These are phyloP conservation scores for Physcomitrium patens DNA, from an alignment of 225 moss, liverwort and hornwort species.

Conservation along the genomic window DNA sequence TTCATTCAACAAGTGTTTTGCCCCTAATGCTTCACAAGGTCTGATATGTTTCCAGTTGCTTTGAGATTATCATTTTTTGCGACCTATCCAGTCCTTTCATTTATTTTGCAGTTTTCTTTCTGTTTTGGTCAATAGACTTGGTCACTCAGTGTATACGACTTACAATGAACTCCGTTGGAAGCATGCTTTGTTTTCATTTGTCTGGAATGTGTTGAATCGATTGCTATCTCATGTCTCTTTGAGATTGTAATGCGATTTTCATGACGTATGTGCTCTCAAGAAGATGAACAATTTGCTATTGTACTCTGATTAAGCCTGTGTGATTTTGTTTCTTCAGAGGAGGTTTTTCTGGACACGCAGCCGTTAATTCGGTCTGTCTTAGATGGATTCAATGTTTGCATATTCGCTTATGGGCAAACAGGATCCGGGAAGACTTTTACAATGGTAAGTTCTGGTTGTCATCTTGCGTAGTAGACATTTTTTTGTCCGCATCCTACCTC, in stretches of 20 bases:
- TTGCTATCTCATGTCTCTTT: background rate
- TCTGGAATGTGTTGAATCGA: background rate
- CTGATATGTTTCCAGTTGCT: background rate
- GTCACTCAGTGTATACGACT: background rate
- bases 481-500: background rate
- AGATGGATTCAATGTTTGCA: conserved; percentile 96
- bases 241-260: background rate
- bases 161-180: background rate
- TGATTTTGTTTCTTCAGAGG: conserved; percentile 47
- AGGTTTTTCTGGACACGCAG: conserved; percentile 87
- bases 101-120: background rate
- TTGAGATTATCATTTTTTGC: background rate
- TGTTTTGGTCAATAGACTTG: background rate
- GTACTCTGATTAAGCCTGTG: conserved; percentile 12
- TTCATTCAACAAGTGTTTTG: conserved; percentile 64
- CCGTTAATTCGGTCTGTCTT: conserved; percentile 93
- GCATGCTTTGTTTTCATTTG: background rate
- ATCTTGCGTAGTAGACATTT: conserved; percentile 1
- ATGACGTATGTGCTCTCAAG: background rate
- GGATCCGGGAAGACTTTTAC: conserved; percentile 93
- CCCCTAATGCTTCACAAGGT: conserved; percentile 61
- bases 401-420: conserved; percentile 96
- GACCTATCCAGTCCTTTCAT: background rate
- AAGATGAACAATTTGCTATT: background rate
- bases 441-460: conserved; percentile 50